Base-by-base conservation (phyloP, 108 stramenopile species). In the Schizochytrium sp. region DNA sequence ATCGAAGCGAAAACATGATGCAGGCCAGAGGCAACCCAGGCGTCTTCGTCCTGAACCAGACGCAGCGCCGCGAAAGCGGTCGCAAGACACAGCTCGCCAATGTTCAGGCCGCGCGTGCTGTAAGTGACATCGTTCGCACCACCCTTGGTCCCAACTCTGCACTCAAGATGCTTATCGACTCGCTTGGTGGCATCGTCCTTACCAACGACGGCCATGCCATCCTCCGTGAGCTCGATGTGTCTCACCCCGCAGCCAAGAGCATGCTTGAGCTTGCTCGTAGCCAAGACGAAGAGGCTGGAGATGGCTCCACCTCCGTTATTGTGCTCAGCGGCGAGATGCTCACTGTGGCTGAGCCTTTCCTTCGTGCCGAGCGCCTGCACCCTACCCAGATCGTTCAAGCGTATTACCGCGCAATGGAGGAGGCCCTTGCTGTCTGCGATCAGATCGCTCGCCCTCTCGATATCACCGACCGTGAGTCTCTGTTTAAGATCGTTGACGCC, bases 131-230 rank as follows among this genome's bases (percentile, higher is more conserved):
- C 90, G 97, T 99, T 87, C 95, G 99, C 56, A 99, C 98, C 46
- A 99, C 98, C 3, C 92, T 99, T 55, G 99, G 99, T 13, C 99
- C 97, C 50, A 93, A 96, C 38, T 96, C 97, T 46, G 99, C 99
- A 98, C 97, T 99, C 89, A 99, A 99, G 46, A 56, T 73, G 89
- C 87, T 89, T 44, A 57, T 91, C 88, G 99, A 99, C 95, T 98
- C 99, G 69, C 99, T 99, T 98, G 99, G 99, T n/a, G 98, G 98
- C 61, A 98, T 99, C 61, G 98, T 99, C 64, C 97, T 99, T 92
- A 99, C 99, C 89, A 99, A 99, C 92, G 99, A 99, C 89, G 99
- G 98, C n/a, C 97, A 99, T 91, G 97, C 97, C 90, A 99, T 99
- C 87, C 95, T 99, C 19, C 96, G 99, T 19, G 98, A 99, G 89